Evolutionary conservation across 805 yeast species (phyloP).

Genomic region (Saturnispora bothae): DNA sequence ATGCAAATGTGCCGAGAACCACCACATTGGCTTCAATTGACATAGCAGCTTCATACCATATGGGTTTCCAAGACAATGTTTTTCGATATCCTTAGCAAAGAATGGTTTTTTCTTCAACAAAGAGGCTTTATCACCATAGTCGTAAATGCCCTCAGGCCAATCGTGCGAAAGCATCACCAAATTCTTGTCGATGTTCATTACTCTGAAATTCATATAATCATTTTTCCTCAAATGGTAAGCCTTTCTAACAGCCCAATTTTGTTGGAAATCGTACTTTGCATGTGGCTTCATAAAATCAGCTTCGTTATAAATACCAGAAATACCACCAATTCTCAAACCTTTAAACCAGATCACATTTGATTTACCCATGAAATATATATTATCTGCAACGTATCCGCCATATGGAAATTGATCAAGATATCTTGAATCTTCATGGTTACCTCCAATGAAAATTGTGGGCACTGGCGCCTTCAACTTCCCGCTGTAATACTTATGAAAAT

Average conservation of each 20-base stretch:
- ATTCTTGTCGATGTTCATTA: constrained; percentile 23
- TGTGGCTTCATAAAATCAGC: constrained; percentile 35
- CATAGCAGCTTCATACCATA: constrained; percentile 45
- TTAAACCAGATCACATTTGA: constrained; percentile 63
- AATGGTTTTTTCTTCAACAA: constrained; percentile 54
- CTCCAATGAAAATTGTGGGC: constrained; percentile 78
- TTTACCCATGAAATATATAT: constrained; percentile 76
- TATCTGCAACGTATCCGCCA: constrained; percentile 93
- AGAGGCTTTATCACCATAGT: constrained; percentile 44
- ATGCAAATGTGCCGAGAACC: constrained; percentile 91
- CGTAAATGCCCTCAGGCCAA: constrained; percentile 81
- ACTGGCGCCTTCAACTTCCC: constrained; percentile 59
- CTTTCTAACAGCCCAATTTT: constrained; percentile 37
- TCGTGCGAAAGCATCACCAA: constrained; percentile 76
- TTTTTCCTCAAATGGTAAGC: constrained; percentile 65
- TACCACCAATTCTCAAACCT: constrained; percentile 70
- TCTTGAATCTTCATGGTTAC: constrained; percentile 87
- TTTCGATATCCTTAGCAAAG: constrained; percentile 52
- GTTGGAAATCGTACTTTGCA: constrained; percentile 32
- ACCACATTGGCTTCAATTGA: constrained; percentile 48
- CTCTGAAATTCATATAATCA: constrained; percentile 46
- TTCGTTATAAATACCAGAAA: constrained; percentile 72
- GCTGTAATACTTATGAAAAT: constrained; percentile 62
- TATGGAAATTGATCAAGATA: constrained; percentile 58
- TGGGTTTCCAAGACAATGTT: constrained; percentile 62